Base-by-base conservation (phyloP, 2,329 filamentous ascomycete species). In the Canariomyces notabilis region DNA sequence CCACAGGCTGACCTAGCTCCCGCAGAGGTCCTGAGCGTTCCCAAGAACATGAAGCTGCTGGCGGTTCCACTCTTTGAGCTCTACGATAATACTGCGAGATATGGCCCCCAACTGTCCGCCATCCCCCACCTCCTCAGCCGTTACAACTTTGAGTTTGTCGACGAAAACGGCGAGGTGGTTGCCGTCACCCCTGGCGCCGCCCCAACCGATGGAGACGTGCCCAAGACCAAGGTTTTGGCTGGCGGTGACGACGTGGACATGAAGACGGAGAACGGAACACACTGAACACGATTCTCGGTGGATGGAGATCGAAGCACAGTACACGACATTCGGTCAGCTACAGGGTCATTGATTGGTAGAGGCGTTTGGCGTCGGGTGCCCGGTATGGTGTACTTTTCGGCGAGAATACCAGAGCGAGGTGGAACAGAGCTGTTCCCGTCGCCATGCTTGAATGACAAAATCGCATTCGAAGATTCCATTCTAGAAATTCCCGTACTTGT, bases 31-130 rank as follows among this genome's bases (percentile, higher is more conserved):
- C 77, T 98, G 35, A 94, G 87, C 61, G 93, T 98, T 7, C 93
- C 93, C 0, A 98, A 98, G 73, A 98, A 98, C 70, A 97, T 98
- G 93, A 98, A 98, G 67, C 82, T 98, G 19, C 83, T 98, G 33
- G 93, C 93, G 1, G 93, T 98, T 1, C 93, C 93, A 0, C 76
- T 98, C 1, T 97, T 97, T 68, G 93, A 98, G 70, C 81, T 98
- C 32, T 98, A 98, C 73, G 93, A 98, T 62, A 98, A 98, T 68
- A 95, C 89, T 1, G 86, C 85, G 11, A 78, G 93, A 49, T 98
- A 98, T 64, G 93, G 93, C 0, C 93, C 93, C 4, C 93, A 98
- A 64, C 81, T 98, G 14, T 95, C 90, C 1, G 93, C 93, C 1
- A 97, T 98, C 46, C 93, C 93, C 0, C 93, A 98, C 65, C 77